Evolutionary conservation across 257 asterid genomes (phyloP).

Genomic region (Osmanthus fragrans): DNA sequence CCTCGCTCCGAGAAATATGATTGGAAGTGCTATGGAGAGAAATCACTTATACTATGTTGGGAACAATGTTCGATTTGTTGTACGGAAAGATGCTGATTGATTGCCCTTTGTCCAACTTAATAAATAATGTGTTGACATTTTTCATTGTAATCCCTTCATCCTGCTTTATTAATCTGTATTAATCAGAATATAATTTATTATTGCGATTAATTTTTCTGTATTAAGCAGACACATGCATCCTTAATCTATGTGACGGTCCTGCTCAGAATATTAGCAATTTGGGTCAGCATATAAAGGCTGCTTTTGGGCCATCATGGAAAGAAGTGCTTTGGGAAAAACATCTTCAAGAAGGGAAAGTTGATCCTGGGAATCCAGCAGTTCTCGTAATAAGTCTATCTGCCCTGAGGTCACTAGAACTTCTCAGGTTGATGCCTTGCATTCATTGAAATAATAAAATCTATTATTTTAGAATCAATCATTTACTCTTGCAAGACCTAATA

Average conservation of each 20-base stretch:
- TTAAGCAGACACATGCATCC: slow-evolving; percentile 56
- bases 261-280: slow-evolving; percentile 40
- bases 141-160: background rate
- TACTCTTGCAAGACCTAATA: background rate
- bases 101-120: background rate
- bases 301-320: slow-evolving; percentile 81
- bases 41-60: background rate
- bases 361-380: slow-evolving; percentile 85
- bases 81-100: slow-evolving; percentile 6
- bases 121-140: background rate
- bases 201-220: background rate
- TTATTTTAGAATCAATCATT: background rate
- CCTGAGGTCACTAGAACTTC: slow-evolving; percentile 70
- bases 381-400: slow-evolving; percentile 86
- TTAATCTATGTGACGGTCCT: slow-evolving; percentile 50
- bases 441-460: background rate
- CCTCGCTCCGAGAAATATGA: background rate
- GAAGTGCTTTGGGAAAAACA: slow-evolving; percentile 58
- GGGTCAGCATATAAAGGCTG: slow-evolving; percentile 62
- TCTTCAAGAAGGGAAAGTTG: slow-evolving; percentile 56
- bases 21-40: background rate
- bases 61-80: background rate
- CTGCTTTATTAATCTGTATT: slow-evolving; percentile 1
- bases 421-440: slow-evolving; percentile 53
- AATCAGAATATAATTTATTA: slow-evolving; percentile 17